Conservation (phyloP, 805 yeast species). For the Millerozyma miso region DNA sequence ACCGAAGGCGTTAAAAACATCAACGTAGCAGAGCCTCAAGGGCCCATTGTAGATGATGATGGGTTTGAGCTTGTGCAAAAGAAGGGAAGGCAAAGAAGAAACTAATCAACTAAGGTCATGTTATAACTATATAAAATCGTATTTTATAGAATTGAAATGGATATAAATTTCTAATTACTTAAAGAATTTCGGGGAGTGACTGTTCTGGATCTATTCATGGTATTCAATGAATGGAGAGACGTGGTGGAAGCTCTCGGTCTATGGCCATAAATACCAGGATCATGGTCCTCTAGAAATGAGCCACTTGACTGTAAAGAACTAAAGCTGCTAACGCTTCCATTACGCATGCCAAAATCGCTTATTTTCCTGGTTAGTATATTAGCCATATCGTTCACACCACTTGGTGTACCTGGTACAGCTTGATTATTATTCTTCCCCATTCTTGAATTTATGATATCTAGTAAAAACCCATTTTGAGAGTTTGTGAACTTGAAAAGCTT, state of each 20-base stretch:
- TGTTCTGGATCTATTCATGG: slow-evolving; percentile 32
- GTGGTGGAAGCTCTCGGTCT: slow-evolving; percentile 25
- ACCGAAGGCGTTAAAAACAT: slow-evolving; percentile 22
- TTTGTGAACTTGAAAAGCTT: slow-evolving; percentile 44
- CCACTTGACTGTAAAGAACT: slow-evolving; percentile 14
- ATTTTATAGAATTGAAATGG: not conserved
- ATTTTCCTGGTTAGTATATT: slow-evolving; percentile 45
- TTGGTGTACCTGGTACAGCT: slow-evolving; percentile 26
- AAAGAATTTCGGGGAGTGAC: slow-evolving; percentile 34
- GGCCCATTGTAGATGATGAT: slow-evolving; percentile 84
- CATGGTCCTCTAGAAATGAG: slow-evolving; percentile 26
- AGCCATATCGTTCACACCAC: slow-evolving; percentile 46
- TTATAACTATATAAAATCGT: slow-evolving; percentile 1
- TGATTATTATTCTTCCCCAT: slow-evolving; percentile 4
- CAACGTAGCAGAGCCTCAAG: slow-evolving; percentile 35
- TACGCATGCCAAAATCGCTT: slow-evolving; percentile 36
- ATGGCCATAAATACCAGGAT: slow-evolving; percentile 13
- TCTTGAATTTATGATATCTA: slow-evolving; percentile 13
- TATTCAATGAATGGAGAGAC: slow-evolving; percentile 37
- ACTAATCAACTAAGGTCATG: slow-evolving; percentile 10
- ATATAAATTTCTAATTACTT: slow-evolving; percentile 12
- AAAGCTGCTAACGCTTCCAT: slow-evolving; percentile 23
- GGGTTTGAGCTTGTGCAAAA: slow-evolving; percentile 88
- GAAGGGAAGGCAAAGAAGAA: slow-evolving; percentile 47
- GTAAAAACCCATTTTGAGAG: slow-evolving; percentile 16